phyloP scores from a whole-genome alignment of 257 asterid genomes.

The Solanum dulcamara region DNA sequence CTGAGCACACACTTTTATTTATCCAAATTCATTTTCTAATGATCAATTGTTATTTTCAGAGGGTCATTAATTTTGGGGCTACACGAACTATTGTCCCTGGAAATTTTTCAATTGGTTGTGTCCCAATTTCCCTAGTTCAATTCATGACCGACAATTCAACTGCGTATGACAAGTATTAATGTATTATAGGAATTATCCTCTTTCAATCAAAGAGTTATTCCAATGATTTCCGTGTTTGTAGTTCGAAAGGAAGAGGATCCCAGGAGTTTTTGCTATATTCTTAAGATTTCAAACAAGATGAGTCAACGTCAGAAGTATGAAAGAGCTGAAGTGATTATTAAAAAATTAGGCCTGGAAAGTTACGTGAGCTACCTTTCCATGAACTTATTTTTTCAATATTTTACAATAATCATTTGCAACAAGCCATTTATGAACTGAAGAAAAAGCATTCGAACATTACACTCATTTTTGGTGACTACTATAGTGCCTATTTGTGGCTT shows the following conservation, averaged over 20 bases:
- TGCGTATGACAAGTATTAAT: background rate
- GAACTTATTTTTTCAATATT: background rate
- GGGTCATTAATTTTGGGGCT: background rate
- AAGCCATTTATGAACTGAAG: background rate
- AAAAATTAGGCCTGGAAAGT: too few relatives aligned
- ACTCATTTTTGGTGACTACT: background rate
- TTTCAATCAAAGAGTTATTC: too few relatives aligned
- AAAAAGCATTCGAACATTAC: background rate
- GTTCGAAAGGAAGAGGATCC: too few relatives aligned
- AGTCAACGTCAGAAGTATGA: too few relatives aligned
- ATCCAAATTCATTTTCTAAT: background rate
- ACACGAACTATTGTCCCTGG: background rate
- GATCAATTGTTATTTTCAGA: background rate
- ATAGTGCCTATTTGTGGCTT: background rate
- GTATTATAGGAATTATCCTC: too few relatives aligned
- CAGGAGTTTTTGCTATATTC: too few relatives aligned
- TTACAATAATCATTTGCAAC: background rate
- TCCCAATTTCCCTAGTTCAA: background rate
- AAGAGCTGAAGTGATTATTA: too few relatives aligned
- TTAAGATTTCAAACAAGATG: background rate
- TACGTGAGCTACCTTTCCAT: too few relatives aligned
- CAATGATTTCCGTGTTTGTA: too few relatives aligned
- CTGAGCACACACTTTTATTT: too few relatives aligned
- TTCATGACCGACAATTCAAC: background rate
- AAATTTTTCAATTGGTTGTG: background rate